phyloP scores from a whole-genome alignment of 257 asterid genomes.

The Rauvolfia tetraphylla region DNA sequence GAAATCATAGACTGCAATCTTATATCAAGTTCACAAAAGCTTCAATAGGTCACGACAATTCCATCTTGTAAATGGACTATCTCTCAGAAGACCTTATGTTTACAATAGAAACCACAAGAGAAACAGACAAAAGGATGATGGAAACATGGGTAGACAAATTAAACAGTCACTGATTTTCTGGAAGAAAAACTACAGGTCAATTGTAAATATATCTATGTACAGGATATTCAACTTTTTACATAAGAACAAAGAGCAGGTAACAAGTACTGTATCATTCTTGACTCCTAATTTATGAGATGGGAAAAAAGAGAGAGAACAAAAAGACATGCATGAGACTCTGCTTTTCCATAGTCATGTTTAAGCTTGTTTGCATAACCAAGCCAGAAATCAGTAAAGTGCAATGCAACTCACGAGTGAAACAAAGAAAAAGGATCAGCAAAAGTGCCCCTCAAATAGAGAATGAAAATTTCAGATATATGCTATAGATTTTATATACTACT shows the following conservation, averaged over 20 bases:
- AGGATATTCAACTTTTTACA: neutral
- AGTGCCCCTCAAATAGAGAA: neutral
- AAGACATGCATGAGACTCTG: neutral
- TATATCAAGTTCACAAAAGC: neutral
- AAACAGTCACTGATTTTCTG: neutral
- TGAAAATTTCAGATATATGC: neutral
- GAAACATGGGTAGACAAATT: neutral
- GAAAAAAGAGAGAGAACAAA: neutral
- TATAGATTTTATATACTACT: neutral
- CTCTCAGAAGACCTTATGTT: neutral
- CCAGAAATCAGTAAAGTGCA: neutral
- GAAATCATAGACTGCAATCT: neutral
- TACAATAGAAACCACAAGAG: neutral
- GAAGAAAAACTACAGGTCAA: neutral
- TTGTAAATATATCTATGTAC: neutral
- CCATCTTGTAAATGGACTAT: neutral
- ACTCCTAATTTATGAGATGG: neutral
- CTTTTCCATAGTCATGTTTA: neutral
- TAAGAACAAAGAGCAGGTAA: neutral
- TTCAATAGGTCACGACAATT: neutral
- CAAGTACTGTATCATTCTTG: neutral
- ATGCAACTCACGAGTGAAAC: neutral
- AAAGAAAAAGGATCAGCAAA: neutral
- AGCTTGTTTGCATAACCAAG: neutral
- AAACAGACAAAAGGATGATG: neutral